These are phyloP conservation scores for Hordeum pubiflorum DNA, from an alignment of 202 grass and related monocot species.

Conservation along the genomic window DNA sequence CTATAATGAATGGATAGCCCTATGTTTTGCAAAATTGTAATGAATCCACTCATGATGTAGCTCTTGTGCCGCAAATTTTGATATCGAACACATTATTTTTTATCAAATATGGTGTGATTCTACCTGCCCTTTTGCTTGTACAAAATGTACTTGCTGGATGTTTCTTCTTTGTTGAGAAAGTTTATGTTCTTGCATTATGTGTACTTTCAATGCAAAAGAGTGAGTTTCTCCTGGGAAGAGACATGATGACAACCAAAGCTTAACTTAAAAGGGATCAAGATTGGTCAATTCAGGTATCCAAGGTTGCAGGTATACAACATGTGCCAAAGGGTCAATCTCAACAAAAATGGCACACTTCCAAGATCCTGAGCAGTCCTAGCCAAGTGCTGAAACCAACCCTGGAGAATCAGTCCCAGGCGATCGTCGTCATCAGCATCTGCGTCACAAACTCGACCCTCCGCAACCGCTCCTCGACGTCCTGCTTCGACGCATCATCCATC, in stretches of 20 bases:
- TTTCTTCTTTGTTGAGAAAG: not conserved
- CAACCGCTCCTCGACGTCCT: conserved; percentile 41
- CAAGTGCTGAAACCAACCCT: not conserved
- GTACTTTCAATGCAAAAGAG: not conserved
- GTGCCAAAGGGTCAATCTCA: conserved; percentile 1
- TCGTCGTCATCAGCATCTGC: conserved; percentile 48
- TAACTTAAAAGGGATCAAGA: not conserved
- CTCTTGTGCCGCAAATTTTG: not conserved
- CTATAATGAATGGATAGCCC: not conserved
- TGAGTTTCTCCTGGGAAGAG: not conserved
- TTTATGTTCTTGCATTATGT: not conserved
- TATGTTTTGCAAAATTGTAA: not conserved
- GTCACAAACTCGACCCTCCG: conserved; percentile 39
- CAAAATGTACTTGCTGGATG: not conserved
- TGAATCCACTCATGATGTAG: not conserved
- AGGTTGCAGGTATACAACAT: not conserved
- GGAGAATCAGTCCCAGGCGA: not conserved
- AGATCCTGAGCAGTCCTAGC: conserved; percentile 3
- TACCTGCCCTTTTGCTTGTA: not conserved
- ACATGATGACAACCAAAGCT: not conserved
- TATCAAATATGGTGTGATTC: not conserved
- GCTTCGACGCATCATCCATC: conserved; percentile 17
- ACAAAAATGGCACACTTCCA: not conserved
- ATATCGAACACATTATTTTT: not conserved
- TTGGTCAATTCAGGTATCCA: not conserved